Conservation (phyloP, 495 filamentous ascomycete species). For the Hamigera avellanea region DNA sequence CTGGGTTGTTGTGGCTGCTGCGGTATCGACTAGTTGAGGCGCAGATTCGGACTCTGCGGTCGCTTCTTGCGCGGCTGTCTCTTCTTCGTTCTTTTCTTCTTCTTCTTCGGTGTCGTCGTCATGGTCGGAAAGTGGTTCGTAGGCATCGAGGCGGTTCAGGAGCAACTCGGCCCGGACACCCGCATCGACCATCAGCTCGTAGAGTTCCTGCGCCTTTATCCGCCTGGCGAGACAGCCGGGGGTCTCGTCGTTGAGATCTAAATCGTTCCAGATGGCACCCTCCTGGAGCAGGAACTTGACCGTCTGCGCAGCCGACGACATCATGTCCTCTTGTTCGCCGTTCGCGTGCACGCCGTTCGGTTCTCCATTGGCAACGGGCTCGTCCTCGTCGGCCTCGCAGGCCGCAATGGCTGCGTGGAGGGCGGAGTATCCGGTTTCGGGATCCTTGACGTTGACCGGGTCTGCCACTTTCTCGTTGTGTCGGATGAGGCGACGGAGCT, state of each 20-base stretch:
- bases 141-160: slow-evolving; percentile 63
- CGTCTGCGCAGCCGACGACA: slow-evolving; percentile 49
- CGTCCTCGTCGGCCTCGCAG: slow-evolving; percentile 45
- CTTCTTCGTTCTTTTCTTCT: slow-evolving; percentile 12
- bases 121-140: slow-evolving; percentile 56
- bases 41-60: slow-evolving; percentile 5
- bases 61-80: slow-evolving; percentile 13
- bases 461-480: slow-evolving; percentile 33
- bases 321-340: slow-evolving; percentile 20
- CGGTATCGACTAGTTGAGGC: slow-evolving; percentile 1
- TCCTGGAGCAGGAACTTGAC: slow-evolving; percentile 68
- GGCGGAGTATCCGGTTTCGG: slow-evolving; percentile 74
- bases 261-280: slow-evolving; percentile 95
- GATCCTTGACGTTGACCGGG: slow-evolving; percentile 68
- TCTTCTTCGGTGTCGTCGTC: slow-evolving; percentile 19
- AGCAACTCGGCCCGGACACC: slow-evolving; percentile 86
- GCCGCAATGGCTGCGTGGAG: slow-evolving; percentile 85
- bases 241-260: slow-evolving; percentile 77
- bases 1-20: not conserved
- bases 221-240: slow-evolving; percentile 77
- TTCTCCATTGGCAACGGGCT: slow-evolving; percentile 6
- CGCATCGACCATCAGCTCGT: slow-evolving; percentile 79
- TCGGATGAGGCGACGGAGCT: slow-evolving; percentile 64
- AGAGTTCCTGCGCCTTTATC: slow-evolving; percentile 59
- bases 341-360: slow-evolving; percentile 16